Conservation (phyloP, 2,329 filamentous ascomycete genomes). For the Colletotrichum sp. region DNA sequence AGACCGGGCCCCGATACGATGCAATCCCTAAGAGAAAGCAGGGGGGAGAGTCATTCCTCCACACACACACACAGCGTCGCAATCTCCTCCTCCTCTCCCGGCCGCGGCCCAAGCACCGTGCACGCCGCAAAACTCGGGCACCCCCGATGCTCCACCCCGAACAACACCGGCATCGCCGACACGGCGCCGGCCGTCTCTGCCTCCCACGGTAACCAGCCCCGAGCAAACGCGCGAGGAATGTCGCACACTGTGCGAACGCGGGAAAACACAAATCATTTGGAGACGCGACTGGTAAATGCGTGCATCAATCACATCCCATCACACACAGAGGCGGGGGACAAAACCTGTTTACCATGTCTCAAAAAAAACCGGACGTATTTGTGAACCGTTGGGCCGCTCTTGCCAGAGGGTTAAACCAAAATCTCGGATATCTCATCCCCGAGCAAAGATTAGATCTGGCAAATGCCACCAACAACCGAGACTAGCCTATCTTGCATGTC, state of each 20-base stretch:
- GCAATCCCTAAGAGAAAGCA: background rate
- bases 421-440: background rate
- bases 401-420: background rate
- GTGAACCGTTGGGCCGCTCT: background rate
- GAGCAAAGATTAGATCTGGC: background rate
- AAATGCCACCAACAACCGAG: constrained; percentile 1
- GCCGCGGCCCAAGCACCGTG: background rate
- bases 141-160: background rate
- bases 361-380: background rate
- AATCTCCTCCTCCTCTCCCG: background rate
- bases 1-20: background rate
- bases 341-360: background rate
- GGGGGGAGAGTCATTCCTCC: constrained; percentile 6
- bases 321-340: background rate
- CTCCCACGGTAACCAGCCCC: background rate
- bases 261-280: background rate
- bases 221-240: background rate
- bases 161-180: background rate
- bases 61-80: background rate
- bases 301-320: background rate
- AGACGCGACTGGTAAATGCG: background rate
- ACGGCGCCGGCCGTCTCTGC: background rate
- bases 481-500: constrained; percentile 12
- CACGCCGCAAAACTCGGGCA: background rate
- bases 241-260: background rate